Evolutionary conservation across 176 grass and related monocot species (phyloP), one percentile per base, ranked within the genome.

Genomic region (Elymus sibiricus): DNA sequence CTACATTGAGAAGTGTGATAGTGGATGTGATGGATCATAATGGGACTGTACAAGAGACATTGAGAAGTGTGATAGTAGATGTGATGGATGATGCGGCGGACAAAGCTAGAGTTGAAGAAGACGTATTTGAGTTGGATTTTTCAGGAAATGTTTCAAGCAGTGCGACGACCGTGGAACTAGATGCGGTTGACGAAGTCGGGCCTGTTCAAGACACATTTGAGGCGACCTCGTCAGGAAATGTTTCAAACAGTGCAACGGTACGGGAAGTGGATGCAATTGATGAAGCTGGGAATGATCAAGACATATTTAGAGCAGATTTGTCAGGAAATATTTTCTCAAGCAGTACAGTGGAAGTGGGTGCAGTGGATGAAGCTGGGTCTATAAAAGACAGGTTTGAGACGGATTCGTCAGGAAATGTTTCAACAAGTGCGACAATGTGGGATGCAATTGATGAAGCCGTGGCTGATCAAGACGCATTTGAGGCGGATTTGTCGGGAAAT

Each of bases 341-440:
- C n/a, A 76, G 22, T 39, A 9, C 44, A 12, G 11, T 59, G 28
- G 64, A 60, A 56, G 22, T 38, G 7, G 62, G 84, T 76, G 10
- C 1, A 5, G 16, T 79, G 47, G 47, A 51, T 44, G 49, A 85
- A 68, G 26, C 22, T 8, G 15, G 39, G 61, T 5, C 7, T 69
- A 21, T n/a, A 76, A 27, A 68, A 14, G 83, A 89, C 21, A 47
- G 49, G n/a, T 77, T 86, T 86, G 62, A 28, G 46, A 51, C 21
- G 3, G 62, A 77, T 82, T 81, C 67, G 6, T 61, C 29, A 38
- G 70, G 79, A 12, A 78, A 63, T 83, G 14, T 65, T 83, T 71
- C 51, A 83, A 88, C 49, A 22, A 34, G 27, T 69, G 62, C 13
- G 25, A 27, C 37, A 35, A 83, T 34, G 27, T 35, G 26, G 72